Evolutionary conservation across 306 rosid species (phyloP).

Genomic region (Begonia masoniana): DNA sequence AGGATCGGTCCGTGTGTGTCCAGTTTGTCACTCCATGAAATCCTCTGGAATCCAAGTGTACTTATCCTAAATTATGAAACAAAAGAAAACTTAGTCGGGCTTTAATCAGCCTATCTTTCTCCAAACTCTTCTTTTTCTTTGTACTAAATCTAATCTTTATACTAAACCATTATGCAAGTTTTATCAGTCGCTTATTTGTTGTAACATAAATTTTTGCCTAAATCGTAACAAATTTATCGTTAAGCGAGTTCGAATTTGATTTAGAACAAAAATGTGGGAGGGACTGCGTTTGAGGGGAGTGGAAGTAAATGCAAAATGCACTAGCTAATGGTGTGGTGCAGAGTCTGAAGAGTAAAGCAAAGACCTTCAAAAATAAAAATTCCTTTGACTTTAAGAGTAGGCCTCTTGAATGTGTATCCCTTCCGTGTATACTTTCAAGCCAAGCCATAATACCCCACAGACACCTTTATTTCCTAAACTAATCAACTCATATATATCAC

Average conservation of each 20-base stretch:
- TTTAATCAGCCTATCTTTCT: too few relatives aligned
- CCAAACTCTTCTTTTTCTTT: too few relatives aligned
- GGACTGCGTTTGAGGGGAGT: too few relatives aligned
- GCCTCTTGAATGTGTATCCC: conserved; percentile 62
- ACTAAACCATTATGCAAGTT: too few relatives aligned
- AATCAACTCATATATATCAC: conserved; percentile 57
- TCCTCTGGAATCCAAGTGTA: conserved; percentile 56
- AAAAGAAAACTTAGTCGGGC: not conserved
- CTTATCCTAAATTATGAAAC: conserved; percentile 39
- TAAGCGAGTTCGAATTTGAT: too few relatives aligned
- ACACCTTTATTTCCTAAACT: conserved; percentile 46
- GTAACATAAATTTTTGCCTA: too few relatives aligned
- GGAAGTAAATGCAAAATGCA: conserved; percentile 13
- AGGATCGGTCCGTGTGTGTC: conserved; percentile 52
- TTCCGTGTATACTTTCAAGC: conserved; percentile 89
- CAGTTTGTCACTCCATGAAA: conserved; percentile 65
- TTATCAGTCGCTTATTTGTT: too few relatives aligned
- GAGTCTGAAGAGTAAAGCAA: conserved; percentile 95
- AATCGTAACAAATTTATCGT: too few relatives aligned
- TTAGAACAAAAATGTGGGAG: too few relatives aligned
- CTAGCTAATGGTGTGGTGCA: conserved; percentile 23
- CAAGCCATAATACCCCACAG: conserved; percentile 75
- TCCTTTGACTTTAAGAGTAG: conserved; percentile 91
- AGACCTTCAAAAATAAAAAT: conserved; percentile 27
- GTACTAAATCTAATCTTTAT: too few relatives aligned